Percentiles rank a stretch among this genome's conserved stretches.
These are phyloP conservation scores for Cryptosporidium viatorum DNA, from an alignment of 169 alveolate genomes.

Conservation along the genomic window DNA sequence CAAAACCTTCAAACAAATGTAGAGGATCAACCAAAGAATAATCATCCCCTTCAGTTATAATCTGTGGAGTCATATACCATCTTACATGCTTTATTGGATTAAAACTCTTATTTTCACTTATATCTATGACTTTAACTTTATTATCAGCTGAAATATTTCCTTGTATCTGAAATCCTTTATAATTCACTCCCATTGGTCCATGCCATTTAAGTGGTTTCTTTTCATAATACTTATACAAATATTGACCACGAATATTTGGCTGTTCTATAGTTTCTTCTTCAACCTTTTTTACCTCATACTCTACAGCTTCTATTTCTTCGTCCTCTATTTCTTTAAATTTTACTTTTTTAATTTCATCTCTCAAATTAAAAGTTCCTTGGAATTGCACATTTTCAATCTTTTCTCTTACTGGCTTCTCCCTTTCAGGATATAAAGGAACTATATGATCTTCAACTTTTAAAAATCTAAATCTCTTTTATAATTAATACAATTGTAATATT, in stretches of 20 bases:
- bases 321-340: conserved; percentile 49
- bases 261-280: conserved; percentile 44
- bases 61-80: conserved; percentile 38
- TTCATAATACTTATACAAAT: conserved; percentile 23
- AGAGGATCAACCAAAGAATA: conserved; percentile 16
- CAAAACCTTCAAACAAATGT: conserved; percentile 62
- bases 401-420: conserved; percentile 31
- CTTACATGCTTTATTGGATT: conserved; percentile 59
- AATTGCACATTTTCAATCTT: conserved; percentile 23
- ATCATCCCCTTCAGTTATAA: conserved; percentile 21
- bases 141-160: conserved; percentile 72
- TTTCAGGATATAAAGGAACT: conserved; percentile 43
- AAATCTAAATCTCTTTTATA: conserved; percentile 11
- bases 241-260: conserved; percentile 54
- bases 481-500: not conserved
- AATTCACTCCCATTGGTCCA: not conserved
- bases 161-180: conserved; percentile 16
- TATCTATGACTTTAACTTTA: conserved; percentile 28
- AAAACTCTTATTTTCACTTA: conserved; percentile 14
- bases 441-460: conserved; percentile 55
- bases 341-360: conserved; percentile 61
- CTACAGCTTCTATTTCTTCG: conserved; percentile 57
- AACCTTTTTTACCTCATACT: conserved; percentile 35
- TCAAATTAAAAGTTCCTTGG: conserved; percentile 53
- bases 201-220: conserved; percentile 6